Percentiles rank a stretch among this genome's conserved stretches.
phyloP scores from a whole-genome alignment of 345 rosid species.

The Orychophragmus violaceus region DNA sequence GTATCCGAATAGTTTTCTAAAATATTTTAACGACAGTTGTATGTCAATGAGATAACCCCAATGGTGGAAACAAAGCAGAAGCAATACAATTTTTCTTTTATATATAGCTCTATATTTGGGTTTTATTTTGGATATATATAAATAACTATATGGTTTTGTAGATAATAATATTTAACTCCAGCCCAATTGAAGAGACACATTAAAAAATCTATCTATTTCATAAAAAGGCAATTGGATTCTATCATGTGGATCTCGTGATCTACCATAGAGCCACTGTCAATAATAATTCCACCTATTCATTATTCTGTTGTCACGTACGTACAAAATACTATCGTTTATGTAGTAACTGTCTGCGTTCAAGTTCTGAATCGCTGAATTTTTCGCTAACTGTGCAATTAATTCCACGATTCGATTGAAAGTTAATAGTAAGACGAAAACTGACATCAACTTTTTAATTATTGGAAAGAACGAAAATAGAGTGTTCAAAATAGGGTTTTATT shows the following conservation, averaged over 20 bases:
- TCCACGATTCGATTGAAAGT: constrained; percentile 20
- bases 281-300: constrained; percentile 29
- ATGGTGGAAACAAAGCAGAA: constrained; percentile 32
- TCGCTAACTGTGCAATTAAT: constrained; percentile 23
- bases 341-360: constrained; percentile 12
- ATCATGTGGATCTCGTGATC: constrained; percentile 38
- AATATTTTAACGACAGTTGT: constrained; percentile 26
- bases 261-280: constrained; percentile 31
- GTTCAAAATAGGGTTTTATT: constrained; percentile 10
- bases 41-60: constrained; percentile 24
- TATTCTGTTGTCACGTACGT: constrained; percentile 15
- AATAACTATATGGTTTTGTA: background rate
- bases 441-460: constrained; percentile 22
- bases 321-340: constrained; percentile 15
- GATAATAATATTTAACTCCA: background rate
- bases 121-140: background rate
- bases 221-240: constrained; percentile 30
- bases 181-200: background rate
- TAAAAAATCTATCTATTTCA: background rate
- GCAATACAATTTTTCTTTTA: constrained; percentile 10
- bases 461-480: constrained; percentile 8
- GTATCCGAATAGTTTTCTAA: constrained; percentile 18
- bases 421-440: constrained; percentile 13
- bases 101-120: background rate
- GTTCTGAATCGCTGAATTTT: constrained; percentile 24